Percentiles rank a stretch among this genome's conserved stretches.
phyloP scores from a whole-genome alignment of 768 basidiomycete species.

The Dioszegia aurantiaca region DNA sequence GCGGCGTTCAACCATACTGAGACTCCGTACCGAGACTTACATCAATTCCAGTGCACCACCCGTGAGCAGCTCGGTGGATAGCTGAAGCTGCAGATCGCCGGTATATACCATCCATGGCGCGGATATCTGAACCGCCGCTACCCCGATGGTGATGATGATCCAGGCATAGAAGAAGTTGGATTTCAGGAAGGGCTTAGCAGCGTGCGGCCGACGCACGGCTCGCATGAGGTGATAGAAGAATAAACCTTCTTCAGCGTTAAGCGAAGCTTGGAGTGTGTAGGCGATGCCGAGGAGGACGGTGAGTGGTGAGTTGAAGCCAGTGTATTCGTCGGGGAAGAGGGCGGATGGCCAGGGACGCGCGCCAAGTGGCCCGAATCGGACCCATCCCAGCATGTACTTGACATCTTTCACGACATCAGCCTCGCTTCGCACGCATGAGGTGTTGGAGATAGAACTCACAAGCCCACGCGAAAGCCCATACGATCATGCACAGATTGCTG shows the following conservation, averaged over 20 bases:
- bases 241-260: slow-evolving; percentile 38
- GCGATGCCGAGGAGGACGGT: slow-evolving; percentile 22
- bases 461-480: slow-evolving; percentile 29
- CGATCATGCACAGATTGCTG: slow-evolving; percentile 19
- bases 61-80: slow-evolving; percentile 16
- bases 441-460: slow-evolving; percentile 21
- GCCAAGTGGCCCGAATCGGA: slow-evolving; percentile 18
- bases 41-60: slow-evolving; percentile 27
- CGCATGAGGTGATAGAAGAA: slow-evolving; percentile 44
- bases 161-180: slow-evolving; percentile 33
- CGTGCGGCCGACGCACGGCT: slow-evolving; percentile 32
- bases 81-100: slow-evolving; percentile 15
- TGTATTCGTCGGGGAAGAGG: slow-evolving; percentile 25
- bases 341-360: slow-evolving; percentile 24
- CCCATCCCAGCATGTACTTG: slow-evolving; percentile 34
- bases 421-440: neutral
- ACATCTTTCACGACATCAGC: slow-evolving; percentile 15
- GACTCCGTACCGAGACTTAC: no score
- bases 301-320: slow-evolving; percentile 20
- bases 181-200: slow-evolving; percentile 24
- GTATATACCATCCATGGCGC: slow-evolving; percentile 19
- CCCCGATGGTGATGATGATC: slow-evolving; percentile 25
- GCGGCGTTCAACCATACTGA: no score
- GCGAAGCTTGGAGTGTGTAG: slow-evolving; percentile 28
- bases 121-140: slow-evolving; percentile 12